A percentile compares a stretch with the other conserved stretches of the same genome.
Evolutionary conservation across 2,329 filamentous ascomycete genomes (phyloP).

Genomic region (Trichoderma arundinaceum): DNA sequence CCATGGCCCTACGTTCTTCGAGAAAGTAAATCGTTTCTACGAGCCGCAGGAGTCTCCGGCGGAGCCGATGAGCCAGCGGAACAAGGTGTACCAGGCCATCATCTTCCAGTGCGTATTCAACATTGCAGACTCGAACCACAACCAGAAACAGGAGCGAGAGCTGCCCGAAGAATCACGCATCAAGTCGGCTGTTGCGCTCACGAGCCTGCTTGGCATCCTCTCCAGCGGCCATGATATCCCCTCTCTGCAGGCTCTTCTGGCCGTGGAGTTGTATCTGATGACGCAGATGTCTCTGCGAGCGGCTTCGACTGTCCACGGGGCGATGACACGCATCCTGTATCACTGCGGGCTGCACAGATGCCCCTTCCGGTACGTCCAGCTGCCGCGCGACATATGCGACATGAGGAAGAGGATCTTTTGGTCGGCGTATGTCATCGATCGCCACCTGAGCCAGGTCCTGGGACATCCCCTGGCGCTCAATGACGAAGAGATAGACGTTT

Average conservation of each 20-base stretch:
- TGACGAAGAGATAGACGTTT: conserved; percentile 24
- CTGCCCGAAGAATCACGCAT: conserved; percentile 24
- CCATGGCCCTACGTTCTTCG: conserved; percentile 24
- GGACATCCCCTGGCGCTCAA: conserved; percentile 24
- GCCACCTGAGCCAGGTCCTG: conserved; percentile 22
- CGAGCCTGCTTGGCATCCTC: conserved; percentile 23
- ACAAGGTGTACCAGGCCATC: conserved; percentile 29
- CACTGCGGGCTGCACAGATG: conserved; percentile 27
- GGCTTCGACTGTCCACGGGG: conserved; percentile 24
- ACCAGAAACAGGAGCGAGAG: conserved; percentile 23
- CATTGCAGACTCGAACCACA: conserved; percentile 27
- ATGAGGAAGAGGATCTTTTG: conserved; percentile 29
- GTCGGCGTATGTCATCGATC: conserved; percentile 29
- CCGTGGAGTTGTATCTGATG: conserved; percentile 29
- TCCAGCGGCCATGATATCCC: conserved; percentile 29
- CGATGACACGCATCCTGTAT: conserved; percentile 26
- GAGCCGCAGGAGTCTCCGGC: conserved; percentile 2
- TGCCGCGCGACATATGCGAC: conserved; percentile 27
- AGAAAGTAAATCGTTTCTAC: conserved; percentile 26
- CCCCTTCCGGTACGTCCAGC: conserved; percentile 26
- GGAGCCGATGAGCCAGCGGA: conserved; percentile 25
- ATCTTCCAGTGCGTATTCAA: conserved; percentile 28
- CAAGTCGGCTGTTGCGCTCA: conserved; percentile 18
- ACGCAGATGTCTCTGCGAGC: conserved; percentile 28
- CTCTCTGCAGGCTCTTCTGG: conserved; percentile 22